Base-by-base conservation (phyloP, 345 rosid genomes). In the Linum tenue region DNA sequence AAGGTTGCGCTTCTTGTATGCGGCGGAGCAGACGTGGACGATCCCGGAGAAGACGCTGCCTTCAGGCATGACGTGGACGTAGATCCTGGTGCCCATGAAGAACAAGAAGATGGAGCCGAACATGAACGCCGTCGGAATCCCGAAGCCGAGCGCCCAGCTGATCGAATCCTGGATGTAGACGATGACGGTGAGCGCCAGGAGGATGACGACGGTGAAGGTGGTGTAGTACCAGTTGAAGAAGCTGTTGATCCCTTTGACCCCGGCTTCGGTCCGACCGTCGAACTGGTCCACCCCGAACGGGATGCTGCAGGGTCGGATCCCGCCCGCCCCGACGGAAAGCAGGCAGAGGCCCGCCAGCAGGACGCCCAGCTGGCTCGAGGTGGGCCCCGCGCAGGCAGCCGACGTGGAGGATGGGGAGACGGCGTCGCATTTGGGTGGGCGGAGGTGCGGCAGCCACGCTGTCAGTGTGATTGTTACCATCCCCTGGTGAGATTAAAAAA, bases 381-480 rank as follows among this genome's bases (percentile, higher is more conserved):
- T 80, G 8, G 80, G 72, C 11, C 59, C 62, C 7, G 15, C 48
- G 69, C 98, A 89, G 2, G 59, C n/a, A n/a, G n/a, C 70, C 3
- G 3, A 4, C 55, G 5, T 31, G 36, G 38, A 22, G 31, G 31
- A 22, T 22, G 31, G 31, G 31, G 31, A 22, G 31, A 22, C 37
- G 37, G 74, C 39, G 6, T 66, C 39, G 75, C 96, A 87, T 55
- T 82, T 72, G 1, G 84, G 78, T 42, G 98, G 96, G 38, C 78
- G 97, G 38, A 92, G 81, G n/a, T 57, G n/a, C 5, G 87, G 90
- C 37, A 83, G 17, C 86, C 90, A 69, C 36, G 98, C 88, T 8
- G 91, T 86, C 35, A 85, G 75, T 1, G 97, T 92, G 70, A 89
- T 39, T 0, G 59, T 72, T 61, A 72, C 5, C 96, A 89, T 89